Percentiles rank a stretch among this genome's conserved stretches.
phyloP scores from a whole-genome alignment of 306 rosid species.

The Casuarina glauca region DNA sequence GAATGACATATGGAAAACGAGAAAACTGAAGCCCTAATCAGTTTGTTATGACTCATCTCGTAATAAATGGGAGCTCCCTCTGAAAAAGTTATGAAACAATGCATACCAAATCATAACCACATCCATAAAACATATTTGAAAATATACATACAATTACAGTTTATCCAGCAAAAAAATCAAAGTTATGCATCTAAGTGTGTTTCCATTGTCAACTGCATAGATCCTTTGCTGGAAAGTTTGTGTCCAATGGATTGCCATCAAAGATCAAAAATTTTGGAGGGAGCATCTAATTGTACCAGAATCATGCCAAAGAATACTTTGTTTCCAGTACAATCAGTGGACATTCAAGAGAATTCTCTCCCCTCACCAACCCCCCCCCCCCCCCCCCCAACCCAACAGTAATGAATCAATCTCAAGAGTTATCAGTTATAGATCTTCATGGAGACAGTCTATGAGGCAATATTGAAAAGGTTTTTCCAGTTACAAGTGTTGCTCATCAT shows the following conservation, averaged over 20 bases:
- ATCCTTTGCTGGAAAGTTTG: background rate
- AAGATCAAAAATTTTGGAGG: background rate
- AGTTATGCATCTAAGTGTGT: background rate
- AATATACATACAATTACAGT: background rate
- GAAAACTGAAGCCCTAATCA: too few species aligned
- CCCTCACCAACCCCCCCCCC: background rate
- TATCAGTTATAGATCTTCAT: slow-evolving; percentile 15
- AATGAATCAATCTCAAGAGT: background rate
- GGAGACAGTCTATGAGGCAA: slow-evolving; percentile 17
- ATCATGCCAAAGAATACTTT: background rate
- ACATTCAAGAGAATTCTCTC: background rate
- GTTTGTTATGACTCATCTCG: background rate
- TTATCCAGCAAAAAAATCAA: background rate
- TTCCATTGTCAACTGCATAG: background rate
- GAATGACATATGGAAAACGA: background rate
- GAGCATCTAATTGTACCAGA: background rate
- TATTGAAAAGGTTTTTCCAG: slow-evolving; percentile 13
- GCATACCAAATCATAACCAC: background rate
- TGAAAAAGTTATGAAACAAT: background rate
- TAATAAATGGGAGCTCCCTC: background rate
- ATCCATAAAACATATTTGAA: background rate
- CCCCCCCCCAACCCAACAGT: too few species aligned
- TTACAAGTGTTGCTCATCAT: background rate
- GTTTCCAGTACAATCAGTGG: background rate
- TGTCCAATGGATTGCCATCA: background rate